Evolutionary conservation across 192 early-diverging fungal species (phyloP), one percentile per base, ranked within the genome.

Genomic region (Umbelopsis vinacea): DNA sequence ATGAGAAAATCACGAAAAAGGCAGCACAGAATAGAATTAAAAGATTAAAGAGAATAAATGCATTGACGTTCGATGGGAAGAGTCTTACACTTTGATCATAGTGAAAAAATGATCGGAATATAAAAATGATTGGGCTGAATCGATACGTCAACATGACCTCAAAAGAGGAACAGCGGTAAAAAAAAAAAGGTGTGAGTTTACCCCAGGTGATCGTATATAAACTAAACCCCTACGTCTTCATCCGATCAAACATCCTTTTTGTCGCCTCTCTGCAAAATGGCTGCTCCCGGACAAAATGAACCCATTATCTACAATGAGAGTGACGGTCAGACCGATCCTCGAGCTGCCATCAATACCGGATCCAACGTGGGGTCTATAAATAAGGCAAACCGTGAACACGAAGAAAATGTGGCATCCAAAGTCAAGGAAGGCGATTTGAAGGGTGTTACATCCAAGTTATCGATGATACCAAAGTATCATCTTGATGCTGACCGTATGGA

Each of bases 261-360:
- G 15, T 33, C 5, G 15, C 12, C 5, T 43, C 40, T 43, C 40
- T 43, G 11, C 15, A 63, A 22, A 5, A 63, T 63, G 57, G 57
- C 57, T 19, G 57, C 57, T n/a, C 57, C 57, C 19, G 57, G 57
- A 37, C 57, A 63, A 63, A 63, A 63, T 26, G 12, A 63, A 63
- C 29, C 57, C 33, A 37, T 63, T 4, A 11, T 63, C 11, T 63
- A 63, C 35, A 63, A 63, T 5, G 57, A 63, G 4, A 37, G 57
- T 12, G 57, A 63, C n/a, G 33, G 57, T 7, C 57, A 63, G 35
- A 26, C 57, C 19, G 57, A 63, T 38, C 57, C 57, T n/a, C 29
- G 33, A 8, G 33, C 57, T 29, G 29, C 57, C 33, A 26, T 35
- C n/a, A 63, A 63, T 14, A 14, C 29, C 4, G 26, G 19, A 37